phyloP scores from a whole-genome alignment of 495 filamentous ascomycete species.

The Hapsidospora chrysogenum region DNA sequence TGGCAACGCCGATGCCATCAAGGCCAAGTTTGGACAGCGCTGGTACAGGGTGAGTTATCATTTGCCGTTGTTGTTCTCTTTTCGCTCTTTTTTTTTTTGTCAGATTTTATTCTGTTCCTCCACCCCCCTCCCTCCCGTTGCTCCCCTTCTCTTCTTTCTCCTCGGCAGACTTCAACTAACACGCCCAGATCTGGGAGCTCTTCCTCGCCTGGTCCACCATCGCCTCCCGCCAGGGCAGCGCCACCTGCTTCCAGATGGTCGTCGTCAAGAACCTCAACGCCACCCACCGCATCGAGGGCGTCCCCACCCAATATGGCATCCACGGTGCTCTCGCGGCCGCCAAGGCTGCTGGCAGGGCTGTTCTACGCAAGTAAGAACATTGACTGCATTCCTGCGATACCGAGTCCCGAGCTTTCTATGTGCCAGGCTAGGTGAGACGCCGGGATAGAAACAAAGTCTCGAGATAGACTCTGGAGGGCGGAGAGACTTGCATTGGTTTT shows the following conservation, averaged over 20 bases:
- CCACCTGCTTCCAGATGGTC: conserved; percentile 91
- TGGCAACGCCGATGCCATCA: conserved; percentile 84
- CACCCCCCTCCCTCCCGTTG: no score
- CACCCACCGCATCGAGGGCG: conserved; percentile 81
- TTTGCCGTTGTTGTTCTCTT: no score
- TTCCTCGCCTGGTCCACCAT: conserved; percentile 94
- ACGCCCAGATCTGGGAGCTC: conserved; percentile 89
- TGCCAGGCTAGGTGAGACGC: no score
- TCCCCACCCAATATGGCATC: conserved; percentile 58
- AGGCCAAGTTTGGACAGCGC: conserved; percentile 84
- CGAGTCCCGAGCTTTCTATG: no score
- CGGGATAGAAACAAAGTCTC: no score
- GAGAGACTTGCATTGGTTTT: no score
- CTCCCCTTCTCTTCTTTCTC: no score
- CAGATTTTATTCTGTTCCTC: conserved; percentile 1
- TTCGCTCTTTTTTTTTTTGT: background rate
- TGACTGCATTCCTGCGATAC: no score
- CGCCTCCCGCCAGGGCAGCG: conserved; percentile 77
- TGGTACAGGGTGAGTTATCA: conserved; percentile 85
- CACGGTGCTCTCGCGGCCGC: conserved; percentile 64
- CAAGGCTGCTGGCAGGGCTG: no score
- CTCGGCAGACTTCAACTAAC: no score
- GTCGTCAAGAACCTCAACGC: conserved; percentile 97
- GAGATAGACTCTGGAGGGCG: no score
- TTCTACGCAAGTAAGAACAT: no score